Evolutionary conservation across 2,329 filamentous ascomycete genomes (phyloP), one percentile per base, ranked within the genome.

Genomic region (Penicillium psychrosexuale): DNA sequence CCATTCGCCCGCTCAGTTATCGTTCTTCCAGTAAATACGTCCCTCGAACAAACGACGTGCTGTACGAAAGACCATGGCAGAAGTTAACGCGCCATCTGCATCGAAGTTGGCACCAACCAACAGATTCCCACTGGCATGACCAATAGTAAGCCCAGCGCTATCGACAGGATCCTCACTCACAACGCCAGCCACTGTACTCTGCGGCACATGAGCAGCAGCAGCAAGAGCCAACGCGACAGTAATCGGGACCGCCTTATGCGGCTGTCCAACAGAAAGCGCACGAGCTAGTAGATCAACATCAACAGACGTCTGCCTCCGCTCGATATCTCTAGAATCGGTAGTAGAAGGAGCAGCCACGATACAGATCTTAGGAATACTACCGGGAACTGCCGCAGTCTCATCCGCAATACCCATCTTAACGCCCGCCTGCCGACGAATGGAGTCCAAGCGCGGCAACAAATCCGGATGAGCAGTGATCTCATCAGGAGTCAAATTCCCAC

Each of bases 301-400:
- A 0, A 72, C 73, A 2, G 74, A 75, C 31, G 66, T 66, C n/a
- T 66, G 62, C 15, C 51, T 58, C 40, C 49, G 53, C 27, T 57
- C 46, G 5, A 33, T 39, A 27, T 45, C 49, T 17, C 52, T 47
- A 0, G 62, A 61, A 39, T 45, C 51, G 2, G 47, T 48, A 1
- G 37, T 12, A 9, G 53, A 53, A 13, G 68, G 64, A 0, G 55
- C 8, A 3, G 79, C 80, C 0, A 85, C 77, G 15, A 87, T 72
- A 13, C 79, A 81, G 36, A 89, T 83, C 66, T 89, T 87, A 1
- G 86, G 86, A 1, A 88, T 57, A 43, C 68, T 81, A 2, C 82
- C 83, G 0, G 80, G 78, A 0, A 80, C 80, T 1, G 71, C 72
- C 1, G 72, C 71, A 12, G 73, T 69, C 0, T 75, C 69, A 5